Evolutionary conservation across 352 stramenopile genomes (phyloP), one percentile per base, ranked within the genome.

Genomic region (Phytophthora pseudosyringae): DNA sequence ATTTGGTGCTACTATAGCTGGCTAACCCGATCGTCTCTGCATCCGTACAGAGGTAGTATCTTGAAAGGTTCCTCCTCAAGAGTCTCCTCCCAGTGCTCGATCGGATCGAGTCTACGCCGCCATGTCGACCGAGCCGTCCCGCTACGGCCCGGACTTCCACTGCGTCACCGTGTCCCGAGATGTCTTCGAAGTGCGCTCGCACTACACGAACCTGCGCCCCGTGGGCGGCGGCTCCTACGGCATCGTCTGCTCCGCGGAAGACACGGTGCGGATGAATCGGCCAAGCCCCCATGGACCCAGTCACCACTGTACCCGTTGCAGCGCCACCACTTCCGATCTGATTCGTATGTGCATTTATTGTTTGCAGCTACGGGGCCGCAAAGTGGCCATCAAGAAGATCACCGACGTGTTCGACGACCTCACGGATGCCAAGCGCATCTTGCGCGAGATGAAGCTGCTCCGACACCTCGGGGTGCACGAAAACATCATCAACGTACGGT

Each of bases 381-480:
- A 94, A 62, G 86, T 97, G 36, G 88, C 91, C 26, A 97, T 98
- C 63, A 97, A 97, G 75, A 97, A 97, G 72, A 95, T 98, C 72
- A 94, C 87, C 3, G 86, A 97, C 68, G 88, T 94, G n/a, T 97
- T 97, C 59, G 77, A 94, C 38, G 90, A 98, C 64, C 80, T 98
- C 38, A 91, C 93, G 21, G 93, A 98, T 56, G 93, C 93, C 50
- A 98, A 98, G 75, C 86, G 91, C 18, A 98, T 98, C 43, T 62
- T 98, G 66, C 78, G 93, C 15, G 93, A 98, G 68, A 97, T 98
- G 78, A 97, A 97, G 76, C 80, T 98, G 36, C 80, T 98, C 21
- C 84, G 89, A 38, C 93, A 98, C 68, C 83, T 98, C 25, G 86
- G 87, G n/a, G 69, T 83, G 48, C 91, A 98, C 68, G 88, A 97